Percentiles rank a stretch among this genome's conserved stretches.
phyloP scores from a whole-genome alignment of 1,284 basidiomycete genomes.

The Wallemia ichthyophaga region DNA sequence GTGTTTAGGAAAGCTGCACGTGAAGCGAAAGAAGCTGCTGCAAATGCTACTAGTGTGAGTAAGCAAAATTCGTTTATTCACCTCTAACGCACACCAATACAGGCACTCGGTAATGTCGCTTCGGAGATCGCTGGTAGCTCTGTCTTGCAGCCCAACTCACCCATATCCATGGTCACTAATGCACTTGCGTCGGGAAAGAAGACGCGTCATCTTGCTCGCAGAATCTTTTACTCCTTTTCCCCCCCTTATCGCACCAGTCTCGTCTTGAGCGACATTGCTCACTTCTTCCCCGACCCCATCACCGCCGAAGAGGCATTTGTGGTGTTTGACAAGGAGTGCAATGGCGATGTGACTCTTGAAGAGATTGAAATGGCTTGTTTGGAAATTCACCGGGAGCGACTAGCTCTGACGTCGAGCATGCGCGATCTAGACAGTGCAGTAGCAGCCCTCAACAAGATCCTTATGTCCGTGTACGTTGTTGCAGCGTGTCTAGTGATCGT shows the following conservation, averaged over 20 bases:
- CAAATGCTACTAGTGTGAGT: slow-evolving; percentile 35
- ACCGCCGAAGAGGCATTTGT: slow-evolving; percentile 33
- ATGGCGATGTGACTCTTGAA: slow-evolving; percentile 44
- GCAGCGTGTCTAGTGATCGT: slow-evolving; percentile 35
- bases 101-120: slow-evolving; percentile 34
- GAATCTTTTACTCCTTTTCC: slow-evolving; percentile 63
- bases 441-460: slow-evolving; percentile 40
- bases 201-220: slow-evolving; percentile 48
- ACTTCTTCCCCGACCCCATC: slow-evolving; percentile 36
- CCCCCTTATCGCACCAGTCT: slow-evolving; percentile 30
- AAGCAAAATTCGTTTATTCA: not conserved
- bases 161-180: slow-evolving; percentile 46
- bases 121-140: slow-evolving; percentile 26
- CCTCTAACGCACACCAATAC: slow-evolving; percentile 2
- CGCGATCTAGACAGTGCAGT: slow-evolving; percentile 70
- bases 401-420: slow-evolving; percentile 63
- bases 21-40: slow-evolving; percentile 37
- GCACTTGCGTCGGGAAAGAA: slow-evolving; percentile 53
- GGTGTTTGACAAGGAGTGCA: slow-evolving; percentile 55
- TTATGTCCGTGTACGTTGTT: slow-evolving; percentile 23
- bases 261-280: slow-evolving; percentile 36
- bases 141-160: slow-evolving; percentile 61
- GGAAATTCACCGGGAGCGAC: slow-evolving; percentile 54
- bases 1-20: slow-evolving; percentile 40
- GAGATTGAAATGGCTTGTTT: slow-evolving; percentile 47